Percentiles rank a stretch among this genome's conserved stretches.
Conservation (phyloP, 192 early-diverging fungal genomes). For the Entomortierella lignicola region DNA sequence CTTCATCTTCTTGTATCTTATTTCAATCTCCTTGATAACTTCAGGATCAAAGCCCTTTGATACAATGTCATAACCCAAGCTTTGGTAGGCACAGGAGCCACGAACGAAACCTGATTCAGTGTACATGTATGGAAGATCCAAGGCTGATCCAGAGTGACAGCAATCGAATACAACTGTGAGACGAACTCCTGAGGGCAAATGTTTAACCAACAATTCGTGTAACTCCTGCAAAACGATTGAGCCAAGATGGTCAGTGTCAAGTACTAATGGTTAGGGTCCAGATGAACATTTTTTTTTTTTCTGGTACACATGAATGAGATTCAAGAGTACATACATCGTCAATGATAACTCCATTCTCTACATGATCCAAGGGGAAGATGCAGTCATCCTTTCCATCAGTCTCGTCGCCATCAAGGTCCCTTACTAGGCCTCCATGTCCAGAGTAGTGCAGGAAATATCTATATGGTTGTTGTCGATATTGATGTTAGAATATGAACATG, state of each 20-base stretch:
- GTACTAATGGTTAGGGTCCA: not conserved
- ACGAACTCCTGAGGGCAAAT: constrained; percentile 68
- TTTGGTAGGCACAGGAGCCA: constrained; percentile 27
- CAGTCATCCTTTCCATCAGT: constrained; percentile 51
- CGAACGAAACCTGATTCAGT: constrained; percentile 58
- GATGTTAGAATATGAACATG: not conserved
- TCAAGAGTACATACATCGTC: constrained; percentile 49
- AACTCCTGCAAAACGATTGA: constrained; percentile 34
- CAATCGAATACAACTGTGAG: constrained; percentile 79
- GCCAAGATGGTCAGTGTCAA: not conserved
- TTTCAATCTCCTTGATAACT: constrained; percentile 34
- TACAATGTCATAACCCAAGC: constrained; percentile 40
- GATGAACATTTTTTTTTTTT: not conserved
- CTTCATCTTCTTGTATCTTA: constrained; percentile 28
- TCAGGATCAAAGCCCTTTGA: constrained; percentile 40
- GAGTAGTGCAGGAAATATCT: constrained; percentile 55
- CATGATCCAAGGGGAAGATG: constrained; percentile 53
- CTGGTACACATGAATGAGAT: not conserved
- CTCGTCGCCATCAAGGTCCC: constrained; percentile 55
- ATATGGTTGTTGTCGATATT: not conserved
- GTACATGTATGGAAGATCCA: constrained; percentile 77
- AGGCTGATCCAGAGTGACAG: constrained; percentile 78
- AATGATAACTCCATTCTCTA: constrained; percentile 39
- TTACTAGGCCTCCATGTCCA: constrained; percentile 54
- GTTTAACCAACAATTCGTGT: constrained; percentile 48